Evolutionary conservation across 2,329 filamentous ascomycete genomes (phyloP).

Genomic region (Ascomycota sp.): DNA sequence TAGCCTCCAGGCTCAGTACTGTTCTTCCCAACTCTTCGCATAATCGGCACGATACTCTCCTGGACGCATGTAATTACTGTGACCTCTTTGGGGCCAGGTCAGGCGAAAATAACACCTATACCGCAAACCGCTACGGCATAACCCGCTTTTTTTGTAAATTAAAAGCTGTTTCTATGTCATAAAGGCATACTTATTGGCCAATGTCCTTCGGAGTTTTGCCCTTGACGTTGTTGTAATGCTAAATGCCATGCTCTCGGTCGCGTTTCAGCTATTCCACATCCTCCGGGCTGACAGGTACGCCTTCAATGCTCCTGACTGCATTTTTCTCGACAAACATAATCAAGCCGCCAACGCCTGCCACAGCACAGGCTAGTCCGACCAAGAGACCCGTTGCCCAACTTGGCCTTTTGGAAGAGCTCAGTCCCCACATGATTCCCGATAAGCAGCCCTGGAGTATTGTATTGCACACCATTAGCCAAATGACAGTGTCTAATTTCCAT

Average conservation of each 20-base stretch:
- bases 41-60: too few species aligned
- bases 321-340: conserved; percentile 55
- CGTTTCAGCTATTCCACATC: conserved; percentile 28
- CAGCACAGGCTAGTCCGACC: conserved; percentile 51
- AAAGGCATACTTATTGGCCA: too few species aligned
- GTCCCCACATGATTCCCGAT: conserved; percentile 65
- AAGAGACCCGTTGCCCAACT: conserved; percentile 65
- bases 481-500: conserved; percentile 64
- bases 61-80: too few species aligned
- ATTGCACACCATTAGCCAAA: conserved; percentile 63
- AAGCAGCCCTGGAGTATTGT: conserved; percentile 58
- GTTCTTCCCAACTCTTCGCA: too few species aligned
- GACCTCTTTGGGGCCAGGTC: too few species aligned
- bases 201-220: too few species aligned
- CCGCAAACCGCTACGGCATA: too few species aligned
- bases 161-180: too few species aligned
- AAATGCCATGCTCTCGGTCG: conserved; percentile 34
- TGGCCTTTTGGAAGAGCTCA: conserved; percentile 54
- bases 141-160: too few species aligned
- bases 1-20: too few species aligned
- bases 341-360: conserved; percentile 46
- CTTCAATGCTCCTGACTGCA: conserved; percentile 50
- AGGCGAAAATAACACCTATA: too few species aligned
- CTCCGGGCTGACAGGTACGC: conserved; percentile 39
- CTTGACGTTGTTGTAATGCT: conserved; percentile 28